These are phyloP conservation scores for Fremontodendron californicum DNA, from an alignment of 345 rosid species.

Conservation along the genomic window DNA sequence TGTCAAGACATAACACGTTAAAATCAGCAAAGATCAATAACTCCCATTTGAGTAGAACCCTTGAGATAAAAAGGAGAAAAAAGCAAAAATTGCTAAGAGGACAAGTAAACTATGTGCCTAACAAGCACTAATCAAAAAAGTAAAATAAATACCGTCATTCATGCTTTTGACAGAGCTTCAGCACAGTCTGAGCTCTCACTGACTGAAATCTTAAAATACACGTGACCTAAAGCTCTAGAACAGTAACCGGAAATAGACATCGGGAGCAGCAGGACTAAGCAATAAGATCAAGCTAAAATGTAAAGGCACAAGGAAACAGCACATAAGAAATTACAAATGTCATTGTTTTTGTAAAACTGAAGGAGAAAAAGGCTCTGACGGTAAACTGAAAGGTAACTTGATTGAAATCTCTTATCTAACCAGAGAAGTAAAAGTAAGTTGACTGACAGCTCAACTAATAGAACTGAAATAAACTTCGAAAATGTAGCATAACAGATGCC, in stretches of 20 bases:
- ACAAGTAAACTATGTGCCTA: background rate
- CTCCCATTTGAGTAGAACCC: background rate
- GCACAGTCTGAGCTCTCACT: background rate
- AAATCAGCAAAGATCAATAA: background rate
- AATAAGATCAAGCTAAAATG: conserved; percentile 2
- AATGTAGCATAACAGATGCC: conserved; percentile 48
- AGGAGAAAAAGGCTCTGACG: background rate
- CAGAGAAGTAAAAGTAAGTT: conserved; percentile 25
- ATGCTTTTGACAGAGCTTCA: background rate
- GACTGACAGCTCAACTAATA: conserved; percentile 32
- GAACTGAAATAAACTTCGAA: conserved; percentile 39
- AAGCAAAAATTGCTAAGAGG: background rate
- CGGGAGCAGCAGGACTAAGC: background rate
- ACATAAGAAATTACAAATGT: background rate
- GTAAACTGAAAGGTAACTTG: conserved; percentile 20
- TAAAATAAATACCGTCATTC: background rate
- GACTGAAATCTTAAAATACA: background rate
- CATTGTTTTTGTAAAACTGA: conserved; percentile 1
- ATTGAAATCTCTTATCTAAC: conserved; percentile 21
- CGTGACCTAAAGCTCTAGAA: background rate
- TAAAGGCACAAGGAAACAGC: background rate
- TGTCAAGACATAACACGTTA: too few relatives aligned
- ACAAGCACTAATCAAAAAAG: background rate
- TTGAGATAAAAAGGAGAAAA: background rate
- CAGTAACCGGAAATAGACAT: background rate